Percentiles rank a stretch among this genome's conserved stretches.
Conservation (phyloP, 352 stramenopile genomes). For the Thraustochytrium sp. region DNA sequence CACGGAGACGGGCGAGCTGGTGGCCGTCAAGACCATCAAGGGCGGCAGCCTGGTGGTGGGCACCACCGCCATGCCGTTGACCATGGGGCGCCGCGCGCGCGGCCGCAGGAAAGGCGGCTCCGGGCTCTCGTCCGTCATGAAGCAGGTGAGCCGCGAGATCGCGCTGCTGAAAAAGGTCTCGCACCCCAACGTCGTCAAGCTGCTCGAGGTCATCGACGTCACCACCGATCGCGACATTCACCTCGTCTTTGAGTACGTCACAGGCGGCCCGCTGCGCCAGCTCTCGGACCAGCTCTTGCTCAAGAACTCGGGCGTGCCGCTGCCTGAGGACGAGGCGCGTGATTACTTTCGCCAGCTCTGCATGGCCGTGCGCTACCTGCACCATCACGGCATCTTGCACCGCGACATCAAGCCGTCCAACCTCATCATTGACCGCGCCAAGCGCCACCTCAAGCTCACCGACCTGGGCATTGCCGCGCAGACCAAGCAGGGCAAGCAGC, state of each 20-base stretch:
- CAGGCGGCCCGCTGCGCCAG: slow-evolving; percentile 72
- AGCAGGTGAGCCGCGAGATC: slow-evolving; percentile 68
- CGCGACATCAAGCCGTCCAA: slow-evolving; percentile 76
- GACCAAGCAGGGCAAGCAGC: not conserved
- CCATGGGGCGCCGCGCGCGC: not conserved
- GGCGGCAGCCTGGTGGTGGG: slow-evolving; percentile 35
- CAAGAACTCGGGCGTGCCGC: slow-evolving; percentile 52
- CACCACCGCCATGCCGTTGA: not conserved
- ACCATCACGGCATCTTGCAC: slow-evolving; percentile 85
- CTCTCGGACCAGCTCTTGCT: slow-evolving; percentile 56
- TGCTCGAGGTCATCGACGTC: slow-evolving; percentile 91
- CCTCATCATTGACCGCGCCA: slow-evolving; percentile 14
- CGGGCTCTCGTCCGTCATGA: slow-evolving; percentile 14
- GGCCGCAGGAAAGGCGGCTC: slow-evolving; percentile 25
- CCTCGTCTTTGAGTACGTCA: slow-evolving; percentile 85
- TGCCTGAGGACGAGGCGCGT: slow-evolving; percentile 51
- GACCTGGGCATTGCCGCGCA: slow-evolving; percentile 28
- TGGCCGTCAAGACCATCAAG: slow-evolving; percentile 53
- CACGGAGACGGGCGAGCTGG: slow-evolving; percentile 49
- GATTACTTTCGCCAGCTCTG: slow-evolving; percentile 18
- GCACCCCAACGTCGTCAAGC: slow-evolving; percentile 82
- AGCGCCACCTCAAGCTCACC: slow-evolving; percentile 13
- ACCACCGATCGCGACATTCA: slow-evolving; percentile 86
- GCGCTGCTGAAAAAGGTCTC: slow-evolving; percentile 92
- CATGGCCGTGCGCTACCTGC: slow-evolving; percentile 62